Evolutionary conservation across 2,329 filamentous ascomycete species (phyloP).

Genomic region (Plectosphaerella cucumerina): DNA sequence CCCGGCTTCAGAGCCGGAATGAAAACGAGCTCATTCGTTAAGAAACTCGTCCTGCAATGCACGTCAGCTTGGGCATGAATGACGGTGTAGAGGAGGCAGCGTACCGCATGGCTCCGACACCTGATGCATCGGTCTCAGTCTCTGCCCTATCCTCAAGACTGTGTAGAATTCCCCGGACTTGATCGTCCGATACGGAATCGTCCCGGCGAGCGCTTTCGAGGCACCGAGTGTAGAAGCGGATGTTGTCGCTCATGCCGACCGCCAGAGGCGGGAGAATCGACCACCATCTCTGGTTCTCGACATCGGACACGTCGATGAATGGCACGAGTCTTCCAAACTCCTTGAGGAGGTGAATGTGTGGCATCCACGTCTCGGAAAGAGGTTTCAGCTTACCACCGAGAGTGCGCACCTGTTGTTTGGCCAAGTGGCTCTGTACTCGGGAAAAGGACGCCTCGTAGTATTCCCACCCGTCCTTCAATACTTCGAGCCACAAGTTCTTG

Average conservation of each 20-base stretch:
- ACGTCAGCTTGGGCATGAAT: not conserved
- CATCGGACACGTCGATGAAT: slow-evolving; percentile 5
- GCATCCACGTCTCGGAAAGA: not conserved
- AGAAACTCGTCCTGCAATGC: not conserved
- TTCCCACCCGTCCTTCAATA: slow-evolving; percentile 7
- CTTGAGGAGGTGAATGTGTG: not conserved
- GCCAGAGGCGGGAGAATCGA: not conserved
- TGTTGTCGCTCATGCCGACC: not conserved
- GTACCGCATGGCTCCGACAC: not conserved
- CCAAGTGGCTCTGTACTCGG: too few species aligned
- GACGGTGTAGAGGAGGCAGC: too few species aligned
- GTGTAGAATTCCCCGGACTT: not conserved
- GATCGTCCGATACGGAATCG: not conserved
- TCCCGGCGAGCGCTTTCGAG: not conserved
- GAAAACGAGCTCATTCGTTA: not conserved
- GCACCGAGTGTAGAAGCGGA: slow-evolving; percentile 4
- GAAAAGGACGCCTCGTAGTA: not conserved
- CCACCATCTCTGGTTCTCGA: slow-evolving; percentile 1
- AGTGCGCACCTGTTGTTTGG: too few species aligned
- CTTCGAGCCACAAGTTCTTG: not conserved
- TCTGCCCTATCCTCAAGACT: not conserved
- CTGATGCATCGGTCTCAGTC: not conserved
- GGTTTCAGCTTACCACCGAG: not conserved
- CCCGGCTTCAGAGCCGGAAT: not conserved
- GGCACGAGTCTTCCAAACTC: not conserved